Evolutionary conservation across 495 filamentous ascomycete genomes (phyloP).

Genomic region (Penicillium atrosanguineum): DNA sequence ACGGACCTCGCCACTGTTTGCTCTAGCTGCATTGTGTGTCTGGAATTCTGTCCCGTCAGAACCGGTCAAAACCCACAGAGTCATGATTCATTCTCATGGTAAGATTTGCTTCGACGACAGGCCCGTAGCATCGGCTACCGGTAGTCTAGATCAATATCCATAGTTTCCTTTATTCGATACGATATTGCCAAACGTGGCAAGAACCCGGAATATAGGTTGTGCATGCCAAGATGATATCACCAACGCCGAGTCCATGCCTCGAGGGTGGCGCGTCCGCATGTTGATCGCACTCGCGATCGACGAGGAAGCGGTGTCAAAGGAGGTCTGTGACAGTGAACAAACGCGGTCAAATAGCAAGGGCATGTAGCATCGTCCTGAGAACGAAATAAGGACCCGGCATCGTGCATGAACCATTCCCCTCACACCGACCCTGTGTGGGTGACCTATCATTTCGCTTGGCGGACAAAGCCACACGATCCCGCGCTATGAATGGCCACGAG

Average conservation of each 20-base stretch:
- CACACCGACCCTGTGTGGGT: not conserved
- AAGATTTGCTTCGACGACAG: too few species aligned
- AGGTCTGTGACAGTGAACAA: not conserved
- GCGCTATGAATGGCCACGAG: not conserved
- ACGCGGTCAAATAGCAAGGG: not conserved
- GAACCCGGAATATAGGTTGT: not conserved
- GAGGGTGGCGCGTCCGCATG: not conserved
- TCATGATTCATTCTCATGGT: too few species aligned
- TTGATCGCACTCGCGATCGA: not conserved
- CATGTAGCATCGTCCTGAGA: not conserved
- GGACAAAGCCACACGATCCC: not conserved
- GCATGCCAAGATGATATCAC: not conserved
- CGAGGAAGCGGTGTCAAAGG: not conserved
- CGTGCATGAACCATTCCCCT: not conserved
- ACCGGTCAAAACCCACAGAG: too few species aligned
- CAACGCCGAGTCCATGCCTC: not conserved
- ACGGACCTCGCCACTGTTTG: too few species aligned
- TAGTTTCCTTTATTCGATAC: too few species aligned
- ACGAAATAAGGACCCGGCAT: not conserved
- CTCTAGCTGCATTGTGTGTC: too few species aligned
- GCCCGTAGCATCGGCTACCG: too few species aligned
- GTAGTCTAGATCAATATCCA: too few species aligned
- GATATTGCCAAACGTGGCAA: too few species aligned
- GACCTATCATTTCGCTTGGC: not conserved
- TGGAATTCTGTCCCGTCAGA: too few species aligned